A percentile compares a stretch with the other conserved stretches of the same genome.
Conservation (phyloP, 2,329 filamentous ascomycete genomes). For the Amphichorda felina region DNA sequence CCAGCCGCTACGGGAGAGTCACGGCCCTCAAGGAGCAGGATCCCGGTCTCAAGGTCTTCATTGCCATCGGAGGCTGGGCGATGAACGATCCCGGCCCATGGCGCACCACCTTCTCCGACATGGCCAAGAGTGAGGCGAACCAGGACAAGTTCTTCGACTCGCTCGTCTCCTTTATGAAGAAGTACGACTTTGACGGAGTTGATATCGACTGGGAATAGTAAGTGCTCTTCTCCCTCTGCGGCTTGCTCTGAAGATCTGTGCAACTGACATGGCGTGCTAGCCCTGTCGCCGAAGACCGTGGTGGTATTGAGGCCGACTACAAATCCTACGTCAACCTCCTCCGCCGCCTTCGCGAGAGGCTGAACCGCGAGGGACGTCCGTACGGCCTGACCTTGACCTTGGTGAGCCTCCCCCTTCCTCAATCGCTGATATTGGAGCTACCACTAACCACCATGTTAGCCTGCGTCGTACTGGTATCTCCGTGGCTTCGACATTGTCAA, state of each 20-base stretch:
- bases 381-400: not conserved
- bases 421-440: not conserved
- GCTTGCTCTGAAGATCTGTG: not conserved
- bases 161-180: conserved; percentile 9
- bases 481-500: conserved; percentile 10
- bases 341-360: conserved; percentile 6
- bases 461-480: conserved; percentile 17
- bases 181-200: conserved; percentile 13
- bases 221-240: not conserved
- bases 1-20: not conserved
- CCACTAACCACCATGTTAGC: conserved; percentile 11
- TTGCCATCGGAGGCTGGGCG: conserved; percentile 10
- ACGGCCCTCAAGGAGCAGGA: conserved; percentile 3
- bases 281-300: conserved; percentile 14
- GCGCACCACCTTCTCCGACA: conserved; percentile 9
- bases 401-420: not conserved
- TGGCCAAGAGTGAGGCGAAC: conserved; percentile 10
- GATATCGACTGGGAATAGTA: conserved; percentile 12
- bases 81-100: conserved; percentile 22
- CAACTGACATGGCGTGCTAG: not conserved
- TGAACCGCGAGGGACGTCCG: conserved; percentile 4
- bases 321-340: conserved; percentile 12
- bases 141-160: conserved; percentile 22
- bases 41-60: conserved; percentile 4
- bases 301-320: conserved; percentile 11